Percentiles rank a stretch among this genome's conserved stretches.
phyloP scores from a whole-genome alignment of 2,329 filamentous ascomycete genomes.

The Venturia effusa region DNA sequence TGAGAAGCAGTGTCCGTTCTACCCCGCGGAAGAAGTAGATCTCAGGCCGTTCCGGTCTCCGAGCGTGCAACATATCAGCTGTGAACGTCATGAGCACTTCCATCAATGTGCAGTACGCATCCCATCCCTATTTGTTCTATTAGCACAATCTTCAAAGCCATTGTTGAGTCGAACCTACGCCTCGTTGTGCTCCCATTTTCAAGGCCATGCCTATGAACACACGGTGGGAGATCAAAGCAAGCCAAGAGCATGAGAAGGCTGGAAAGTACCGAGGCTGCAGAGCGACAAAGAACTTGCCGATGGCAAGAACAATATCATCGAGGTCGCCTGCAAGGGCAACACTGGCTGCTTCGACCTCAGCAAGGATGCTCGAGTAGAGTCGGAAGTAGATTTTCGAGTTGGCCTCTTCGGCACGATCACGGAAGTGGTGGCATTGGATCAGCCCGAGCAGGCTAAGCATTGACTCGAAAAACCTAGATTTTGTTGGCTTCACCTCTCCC shows the following conservation, averaged over 20 bases:
- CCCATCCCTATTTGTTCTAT: conserved; percentile 37
- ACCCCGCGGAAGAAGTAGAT: conserved; percentile 75
- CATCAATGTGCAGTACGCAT: conserved; percentile 56
- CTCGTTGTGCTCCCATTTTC: conserved; percentile 43
- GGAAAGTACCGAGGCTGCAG: conserved; percentile 70
- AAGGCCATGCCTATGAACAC: conserved; percentile 74
- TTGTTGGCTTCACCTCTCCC: conserved; percentile 48
- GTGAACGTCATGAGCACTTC: conserved; percentile 34
- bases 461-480: conserved; percentile 60
- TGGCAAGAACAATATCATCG: conserved; percentile 57
- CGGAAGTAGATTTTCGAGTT: conserved; percentile 87
- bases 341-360: conserved; percentile 55
- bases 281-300: conserved; percentile 60
- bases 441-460: conserved; percentile 69
- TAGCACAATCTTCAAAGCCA: not conserved
- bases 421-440: conserved; percentile 75
- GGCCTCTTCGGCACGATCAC: conserved; percentile 68
- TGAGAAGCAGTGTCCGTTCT: conserved; percentile 68
- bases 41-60: conserved; percentile 55
- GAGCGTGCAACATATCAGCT: conserved; percentile 66
- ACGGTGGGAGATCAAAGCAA: conserved; percentile 71
- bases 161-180: not conserved
- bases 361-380: conserved; percentile 73
- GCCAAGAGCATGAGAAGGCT: conserved; percentile 77
- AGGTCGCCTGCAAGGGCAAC: conserved; percentile 42